Conservation (phyloP, 257 asterid species). For the Jaltomata sinuosa region DNA sequence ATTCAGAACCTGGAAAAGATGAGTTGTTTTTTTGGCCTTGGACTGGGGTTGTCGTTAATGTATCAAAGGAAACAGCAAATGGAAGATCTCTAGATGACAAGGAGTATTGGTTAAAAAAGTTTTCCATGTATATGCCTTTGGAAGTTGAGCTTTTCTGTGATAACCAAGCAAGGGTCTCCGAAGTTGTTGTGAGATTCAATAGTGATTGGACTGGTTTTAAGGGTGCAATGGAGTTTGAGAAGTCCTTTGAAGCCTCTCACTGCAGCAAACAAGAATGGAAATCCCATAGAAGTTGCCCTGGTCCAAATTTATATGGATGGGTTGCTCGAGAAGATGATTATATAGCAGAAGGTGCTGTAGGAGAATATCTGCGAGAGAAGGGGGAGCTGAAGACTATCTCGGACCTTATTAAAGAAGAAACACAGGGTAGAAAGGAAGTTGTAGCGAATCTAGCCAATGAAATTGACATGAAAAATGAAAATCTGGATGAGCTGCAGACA, state of each 20-base stretch:
- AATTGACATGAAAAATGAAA: constrained; percentile 57
- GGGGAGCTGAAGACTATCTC: constrained; percentile 38
- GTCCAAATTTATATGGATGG: constrained; percentile 47
- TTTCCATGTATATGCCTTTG: constrained; percentile 38
- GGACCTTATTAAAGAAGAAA: constrained; percentile 35
- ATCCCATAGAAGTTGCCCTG: constrained; percentile 16
- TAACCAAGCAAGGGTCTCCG: constrained; percentile 16
- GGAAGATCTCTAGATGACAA: constrained; percentile 16
- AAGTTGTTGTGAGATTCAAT: constrained; percentile 39
- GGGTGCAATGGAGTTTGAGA: constrained; percentile 56
- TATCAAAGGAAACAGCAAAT: constrained; percentile 23
- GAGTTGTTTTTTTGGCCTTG: constrained; percentile 81
- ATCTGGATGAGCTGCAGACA: constrained; percentile 52
- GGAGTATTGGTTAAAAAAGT: constrained; percentile 35
- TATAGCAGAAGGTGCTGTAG: constrained; percentile 41
- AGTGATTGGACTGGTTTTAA: constrained; percentile 58
- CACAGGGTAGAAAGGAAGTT: constrained; percentile 26
- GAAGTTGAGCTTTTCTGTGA: constrained; percentile 42
- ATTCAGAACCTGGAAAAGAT: constrained; percentile 28
- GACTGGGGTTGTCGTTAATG: constrained; percentile 60
- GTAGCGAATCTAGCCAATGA: constrained; percentile 60
- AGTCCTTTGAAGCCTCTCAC: constrained; percentile 35
- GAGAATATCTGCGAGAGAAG: constrained; percentile 41
- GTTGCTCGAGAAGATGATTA: constrained; percentile 58
- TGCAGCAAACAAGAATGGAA: constrained; percentile 46